Base-by-base conservation (phyloP, 805 yeast species). In the Tetrapisispora pingtungensis region DNA sequence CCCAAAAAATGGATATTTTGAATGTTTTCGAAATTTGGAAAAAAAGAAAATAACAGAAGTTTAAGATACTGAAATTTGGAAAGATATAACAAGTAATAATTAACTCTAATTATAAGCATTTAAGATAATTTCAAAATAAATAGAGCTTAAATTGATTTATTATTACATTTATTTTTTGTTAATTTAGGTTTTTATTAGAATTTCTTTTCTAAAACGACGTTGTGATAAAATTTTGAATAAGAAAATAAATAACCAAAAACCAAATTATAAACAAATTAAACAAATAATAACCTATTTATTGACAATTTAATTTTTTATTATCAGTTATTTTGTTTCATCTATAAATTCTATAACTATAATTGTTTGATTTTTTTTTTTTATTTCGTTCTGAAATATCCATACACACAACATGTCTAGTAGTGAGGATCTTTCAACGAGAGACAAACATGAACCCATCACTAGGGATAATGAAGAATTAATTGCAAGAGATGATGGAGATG, bases 401-500 rank as follows among this genome's bases (percentile, higher is more conserved):
- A 18, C 7, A 17, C 2, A 37, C 15, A 28, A 17, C 10, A 36
- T 38, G 41, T 38, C 41, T 19, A 31, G 28, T 20, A 35, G 28
- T 20, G 41, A 38, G 7, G 35, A 31, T 19, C 28, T 30, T 14
- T 24, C 34, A 18, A 4, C 13, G 18, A 31, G n/a, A 30, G 34
- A 27, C 7, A 27, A 41, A 27, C 19, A 32, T 30, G 18, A 19
- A 13, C 10, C 20, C 5, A n/a, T 20, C 5, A 18, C 46, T 31
- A 49, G 49, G 40, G 55, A 53, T 35, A 55, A 54, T 20, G 58
- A 41, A 15, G 44, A 41, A 17, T 15, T 35, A 13, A 15, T 41
- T 10, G 7, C 40, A 10, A 53, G 56, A n/a, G 70, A 64, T 32
- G 67, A 62, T 36, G 73, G 66, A 42, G 64, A 55, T 20, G 51